Evolutionary conservation across 768 basidiomycete genomes (phyloP).

Genomic region (Suillus ampliporus): DNA sequence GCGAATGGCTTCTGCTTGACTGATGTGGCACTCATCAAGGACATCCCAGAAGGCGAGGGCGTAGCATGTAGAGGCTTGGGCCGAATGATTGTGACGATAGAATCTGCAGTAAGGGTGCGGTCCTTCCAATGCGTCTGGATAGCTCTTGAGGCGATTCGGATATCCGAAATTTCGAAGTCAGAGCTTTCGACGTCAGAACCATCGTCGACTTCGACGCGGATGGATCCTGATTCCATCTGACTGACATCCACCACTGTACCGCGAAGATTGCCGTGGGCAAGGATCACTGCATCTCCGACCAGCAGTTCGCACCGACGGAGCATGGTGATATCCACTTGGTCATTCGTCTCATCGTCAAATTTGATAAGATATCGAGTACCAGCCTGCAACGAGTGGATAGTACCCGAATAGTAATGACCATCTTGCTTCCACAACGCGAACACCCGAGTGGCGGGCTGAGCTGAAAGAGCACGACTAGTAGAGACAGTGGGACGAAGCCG

Average conservation of each 20-base stretch:
- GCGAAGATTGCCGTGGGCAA: slow-evolving; percentile 34
- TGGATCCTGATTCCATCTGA: slow-evolving; percentile 32
- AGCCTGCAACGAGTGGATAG: slow-evolving; percentile 45
- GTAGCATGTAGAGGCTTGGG: slow-evolving; percentile 41
- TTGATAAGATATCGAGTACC: slow-evolving; percentile 49
- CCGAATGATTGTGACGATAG: slow-evolving; percentile 48
- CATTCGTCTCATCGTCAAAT: slow-evolving; percentile 71
- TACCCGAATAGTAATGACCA: slow-evolving; percentile 66
- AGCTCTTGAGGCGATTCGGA: slow-evolving; percentile 58
- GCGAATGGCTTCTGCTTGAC: slow-evolving; percentile 43
- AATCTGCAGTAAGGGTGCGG: slow-evolving; percentile 49
- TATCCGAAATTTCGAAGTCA: slow-evolving; percentile 40
- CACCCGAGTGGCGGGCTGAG: slow-evolving; percentile 56
- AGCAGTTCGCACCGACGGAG: slow-evolving; percentile 58
- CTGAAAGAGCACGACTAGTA: slow-evolving; percentile 22
- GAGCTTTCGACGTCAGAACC: slow-evolving; percentile 30
- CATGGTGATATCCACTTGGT: slow-evolving; percentile 51
- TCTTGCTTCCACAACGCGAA: slow-evolving; percentile 71
- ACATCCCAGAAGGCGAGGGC: slow-evolving; percentile 56
- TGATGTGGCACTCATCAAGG: slow-evolving; percentile 44
- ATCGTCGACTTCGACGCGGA: slow-evolving; percentile 49
- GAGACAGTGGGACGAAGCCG: slow-evolving; percentile 46
- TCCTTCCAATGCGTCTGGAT: slow-evolving; percentile 59
- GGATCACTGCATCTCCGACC: slow-evolving; percentile 62
- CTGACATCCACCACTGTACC: slow-evolving; percentile 40